Evolutionary conservation across 1,284 basidiomycete species (phyloP).

Genomic region (Ganoderma resinaceum): DNA sequence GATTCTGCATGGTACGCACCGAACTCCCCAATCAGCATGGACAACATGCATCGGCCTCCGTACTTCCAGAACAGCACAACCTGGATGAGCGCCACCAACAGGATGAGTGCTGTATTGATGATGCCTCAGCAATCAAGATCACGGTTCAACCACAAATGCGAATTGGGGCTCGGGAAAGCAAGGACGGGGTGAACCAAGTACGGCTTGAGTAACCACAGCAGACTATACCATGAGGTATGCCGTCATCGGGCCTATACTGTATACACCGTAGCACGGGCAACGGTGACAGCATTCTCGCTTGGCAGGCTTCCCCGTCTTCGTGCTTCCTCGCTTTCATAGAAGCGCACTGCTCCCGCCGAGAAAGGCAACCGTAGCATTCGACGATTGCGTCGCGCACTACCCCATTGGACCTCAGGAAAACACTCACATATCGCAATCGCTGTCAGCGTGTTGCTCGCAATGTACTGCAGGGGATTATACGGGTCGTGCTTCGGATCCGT

Average conservation of each 20-base stretch:
- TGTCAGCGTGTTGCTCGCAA: constrained; percentile 63
- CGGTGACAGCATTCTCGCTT: background rate
- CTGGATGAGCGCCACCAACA: constrained; percentile 59
- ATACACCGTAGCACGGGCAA: background rate
- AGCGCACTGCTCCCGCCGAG: constrained; percentile 10
- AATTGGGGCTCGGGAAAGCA: background rate
- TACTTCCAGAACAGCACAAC: constrained; percentile 54
- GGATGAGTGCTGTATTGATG: constrained; percentile 49
- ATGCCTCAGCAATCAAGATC: background rate
- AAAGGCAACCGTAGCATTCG: constrained; percentile 20
- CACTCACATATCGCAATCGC: constrained; percentile 57
- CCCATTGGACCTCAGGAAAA: constrained; percentile 12
- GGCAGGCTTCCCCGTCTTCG: background rate
- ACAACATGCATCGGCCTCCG: constrained; percentile 67
- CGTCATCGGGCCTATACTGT: too few species aligned
- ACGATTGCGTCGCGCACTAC: background rate
- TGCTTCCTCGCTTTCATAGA: background rate
- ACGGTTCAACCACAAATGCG: background rate
- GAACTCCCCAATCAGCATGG: constrained; percentile 71
- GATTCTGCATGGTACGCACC: constrained; percentile 46
- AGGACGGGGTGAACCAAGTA: background rate
- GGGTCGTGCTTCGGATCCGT: constrained; percentile 60
- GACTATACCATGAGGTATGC: background rate
- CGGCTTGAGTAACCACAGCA: background rate
- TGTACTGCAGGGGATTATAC: constrained; percentile 66